phyloP scores from a whole-genome alignment of 2,329 filamentous ascomycete genomes.

The Arthrinium phaeospermum region DNA sequence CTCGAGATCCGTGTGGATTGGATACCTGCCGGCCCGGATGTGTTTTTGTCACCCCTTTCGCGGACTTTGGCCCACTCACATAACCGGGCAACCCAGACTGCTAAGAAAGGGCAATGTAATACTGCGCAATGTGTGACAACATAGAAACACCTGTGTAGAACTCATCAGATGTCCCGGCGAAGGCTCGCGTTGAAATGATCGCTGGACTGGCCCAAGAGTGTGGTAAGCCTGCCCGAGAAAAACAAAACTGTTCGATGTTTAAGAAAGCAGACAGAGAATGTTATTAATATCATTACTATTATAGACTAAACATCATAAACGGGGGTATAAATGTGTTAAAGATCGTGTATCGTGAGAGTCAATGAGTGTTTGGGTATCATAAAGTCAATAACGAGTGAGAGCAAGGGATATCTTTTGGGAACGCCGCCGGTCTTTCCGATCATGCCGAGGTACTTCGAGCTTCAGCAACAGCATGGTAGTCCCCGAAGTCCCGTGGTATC shows the following conservation, averaged over 20 bases:
- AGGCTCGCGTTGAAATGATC: neutral
- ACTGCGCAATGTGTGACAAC: neutral
- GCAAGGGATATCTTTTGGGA: neutral
- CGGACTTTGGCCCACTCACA: neutral
- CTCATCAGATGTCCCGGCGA: neutral
- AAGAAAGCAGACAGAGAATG: neutral
- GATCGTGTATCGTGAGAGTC: neutral
- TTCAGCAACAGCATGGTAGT: neutral
- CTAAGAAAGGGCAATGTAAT: neutral
- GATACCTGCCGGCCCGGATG: neutral
- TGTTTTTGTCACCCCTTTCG: neutral
- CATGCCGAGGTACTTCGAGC: neutral
- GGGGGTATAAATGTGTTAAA: neutral
- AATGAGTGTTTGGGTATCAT: conserved; percentile 13
- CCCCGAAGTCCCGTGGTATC: neutral
- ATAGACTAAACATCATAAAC: neutral
- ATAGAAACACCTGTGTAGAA: neutral
- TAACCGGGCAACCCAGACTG: neutral
- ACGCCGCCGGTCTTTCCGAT: neutral
- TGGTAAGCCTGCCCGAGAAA: too few relatives aligned
- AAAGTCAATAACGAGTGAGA: neutral
- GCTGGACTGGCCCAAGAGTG: neutral
- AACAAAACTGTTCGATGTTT: neutral
- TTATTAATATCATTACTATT: neutral
- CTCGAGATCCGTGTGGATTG: neutral